Evolutionary conservation across 1,284 basidiomycete species (phyloP).

Genomic region (Puccinia polysora): DNA sequence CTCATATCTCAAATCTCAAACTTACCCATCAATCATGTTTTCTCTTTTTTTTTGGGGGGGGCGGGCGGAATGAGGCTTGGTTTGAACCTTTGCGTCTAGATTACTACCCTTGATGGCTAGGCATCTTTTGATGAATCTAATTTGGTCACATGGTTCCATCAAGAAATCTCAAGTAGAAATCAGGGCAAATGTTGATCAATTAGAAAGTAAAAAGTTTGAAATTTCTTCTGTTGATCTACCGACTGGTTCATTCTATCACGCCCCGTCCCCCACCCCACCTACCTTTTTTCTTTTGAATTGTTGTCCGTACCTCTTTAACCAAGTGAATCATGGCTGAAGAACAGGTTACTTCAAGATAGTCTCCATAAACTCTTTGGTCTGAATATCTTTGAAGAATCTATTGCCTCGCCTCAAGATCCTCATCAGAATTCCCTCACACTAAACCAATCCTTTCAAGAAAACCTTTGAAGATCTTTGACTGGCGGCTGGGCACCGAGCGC

Average conservation of each 20-base stretch:
- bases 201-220: slow-evolving; percentile 67
- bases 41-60: too few species aligned
- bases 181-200: slow-evolving; percentile 68
- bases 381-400: slow-evolving; percentile 66
- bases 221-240: too few species aligned
- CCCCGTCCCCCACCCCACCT: background rate
- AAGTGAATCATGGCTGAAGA: slow-evolving; percentile 33
- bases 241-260: slow-evolving; percentile 24
- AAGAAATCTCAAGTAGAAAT: slow-evolving; percentile 67
- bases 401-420: slow-evolving; percentile 46
- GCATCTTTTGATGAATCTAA: slow-evolving; percentile 81
- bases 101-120: slow-evolving; percentile 78
- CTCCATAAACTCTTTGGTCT: slow-evolving; percentile 65
- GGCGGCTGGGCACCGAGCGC: slow-evolving; percentile 65
- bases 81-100: slow-evolving; percentile 57
- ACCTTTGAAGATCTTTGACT: slow-evolving; percentile 79
- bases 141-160: slow-evolving; percentile 83
- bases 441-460: slow-evolving; percentile 71
- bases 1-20: slow-evolving; percentile 25
- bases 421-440: slow-evolving; percentile 54
- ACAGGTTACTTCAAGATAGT: slow-evolving; percentile 68
- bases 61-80: too few species aligned
- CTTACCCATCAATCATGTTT: slow-evolving; percentile 15
- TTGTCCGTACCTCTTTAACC: background rate
- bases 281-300: background rate